Evolutionary conservation across 768 basidiomycete species (phyloP), one percentile per base, ranked within the genome.

Genomic region (Hydnomerulius pinastri): DNA sequence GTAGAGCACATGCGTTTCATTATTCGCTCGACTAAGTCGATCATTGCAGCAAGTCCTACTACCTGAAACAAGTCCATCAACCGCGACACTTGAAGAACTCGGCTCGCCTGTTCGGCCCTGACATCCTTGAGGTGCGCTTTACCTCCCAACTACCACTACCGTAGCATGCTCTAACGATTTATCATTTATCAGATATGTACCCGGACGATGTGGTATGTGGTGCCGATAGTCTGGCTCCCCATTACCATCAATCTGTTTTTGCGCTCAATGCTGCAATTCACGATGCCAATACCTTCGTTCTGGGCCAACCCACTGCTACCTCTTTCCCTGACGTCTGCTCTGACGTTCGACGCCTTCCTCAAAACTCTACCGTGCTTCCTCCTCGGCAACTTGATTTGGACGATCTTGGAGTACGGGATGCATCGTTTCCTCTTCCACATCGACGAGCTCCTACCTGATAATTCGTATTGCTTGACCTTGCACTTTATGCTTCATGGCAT

Each of bases 401-500:
- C 97, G 0, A 66, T 97, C 51, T 71, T 97, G 67, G 97, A 98
- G 70, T 99, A 98, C 66, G 73, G 77, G 11, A 73, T 99, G 62
- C 97, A 99, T 71, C 87, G 97, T 35, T 98, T 98, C 82, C 73
- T 99, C 43, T 99, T 99, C 83, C 97, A 99, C 69, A 73, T 99
- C 59, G 97, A 99, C 64, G 77, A 83, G 8, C 69, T 77, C 62
- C 80, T 99, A 18, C 97, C 97, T 2, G 97, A 99, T 69, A 77
- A 73, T 50, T 86, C 87, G 5, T 71, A 73, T 44, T 90, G 87
- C 71, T 76, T 98, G 62, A 83, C 84, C 36, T 65, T 98, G 21
- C 97, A 99, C 66, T 99, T 99, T 73, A 66, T 91, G 61, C 75
- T 92, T 65, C 97, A 98, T 63, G 97, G 97, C 13, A 84, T 99